Evolutionary conservation across 805 yeast genomes (phyloP).

Genomic region (Hermanozyma aechmeae): DNA sequence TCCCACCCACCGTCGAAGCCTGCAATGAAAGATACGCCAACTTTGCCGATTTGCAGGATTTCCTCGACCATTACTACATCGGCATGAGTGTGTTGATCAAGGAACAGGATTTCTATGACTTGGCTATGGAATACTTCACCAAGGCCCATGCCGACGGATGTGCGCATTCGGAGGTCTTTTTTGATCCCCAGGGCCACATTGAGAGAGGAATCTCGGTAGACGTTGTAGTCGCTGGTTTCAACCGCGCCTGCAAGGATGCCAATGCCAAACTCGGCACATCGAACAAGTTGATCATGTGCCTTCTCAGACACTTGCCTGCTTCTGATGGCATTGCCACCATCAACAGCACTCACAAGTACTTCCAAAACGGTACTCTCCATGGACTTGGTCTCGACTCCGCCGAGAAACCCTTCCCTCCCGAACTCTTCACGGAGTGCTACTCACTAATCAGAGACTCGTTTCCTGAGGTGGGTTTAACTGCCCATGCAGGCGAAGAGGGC

Average conservation of each 20-base stretch:
- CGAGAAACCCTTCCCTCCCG: slow-evolving; percentile 73
- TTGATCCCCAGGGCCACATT: slow-evolving; percentile 80
- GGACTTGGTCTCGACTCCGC: slow-evolving; percentile 81
- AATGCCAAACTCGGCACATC: slow-evolving; percentile 50
- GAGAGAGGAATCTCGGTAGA: slow-evolving; percentile 55
- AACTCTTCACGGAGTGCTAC: slow-evolving; percentile 58
- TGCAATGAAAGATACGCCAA: slow-evolving; percentile 44
- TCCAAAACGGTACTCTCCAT: slow-evolving; percentile 48
- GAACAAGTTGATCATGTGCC: slow-evolving; percentile 71
- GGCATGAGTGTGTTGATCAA: slow-evolving; percentile 69
- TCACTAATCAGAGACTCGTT: slow-evolving; percentile 34
- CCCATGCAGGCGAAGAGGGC: slow-evolving; percentile 90
- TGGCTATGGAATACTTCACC: slow-evolving; percentile 65
- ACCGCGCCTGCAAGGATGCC: slow-evolving; percentile 60
- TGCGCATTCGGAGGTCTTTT: slow-evolving; percentile 66
- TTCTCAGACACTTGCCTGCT: slow-evolving; percentile 67
- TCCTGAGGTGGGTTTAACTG: slow-evolving; percentile 57
- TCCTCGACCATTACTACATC: slow-evolving; percentile 67
- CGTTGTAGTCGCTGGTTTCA: slow-evolving; percentile 54
- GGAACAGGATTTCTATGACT: slow-evolving; percentile 66
- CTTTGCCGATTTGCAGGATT: slow-evolving; percentile 67
- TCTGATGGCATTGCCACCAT: slow-evolving; percentile 50
- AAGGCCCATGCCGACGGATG: slow-evolving; percentile 53
- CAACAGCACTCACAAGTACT: slow-evolving; percentile 41
- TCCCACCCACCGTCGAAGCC: slow-evolving; percentile 52